Percentiles rank a stretch among this genome's conserved stretches.
These are phyloP conservation scores for Elongisporangium anandrum DNA, from an alignment of 352 stramenopile species.

Conservation along the genomic window DNA sequence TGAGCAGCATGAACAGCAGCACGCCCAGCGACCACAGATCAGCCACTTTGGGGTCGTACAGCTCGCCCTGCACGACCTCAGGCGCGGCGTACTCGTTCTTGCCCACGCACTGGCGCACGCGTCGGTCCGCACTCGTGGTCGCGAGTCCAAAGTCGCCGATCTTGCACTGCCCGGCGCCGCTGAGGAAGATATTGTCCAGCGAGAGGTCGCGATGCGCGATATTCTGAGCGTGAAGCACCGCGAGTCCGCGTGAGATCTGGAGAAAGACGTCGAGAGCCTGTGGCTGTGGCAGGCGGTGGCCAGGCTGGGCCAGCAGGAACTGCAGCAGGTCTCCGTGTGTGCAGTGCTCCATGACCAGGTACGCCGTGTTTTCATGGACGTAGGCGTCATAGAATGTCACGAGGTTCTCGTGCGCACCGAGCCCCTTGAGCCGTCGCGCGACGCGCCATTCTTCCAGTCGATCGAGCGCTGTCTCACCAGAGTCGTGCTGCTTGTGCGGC, in stretches of 20 bases:
- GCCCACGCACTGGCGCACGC: constrained; percentile 15
- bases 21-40: constrained; percentile 61
- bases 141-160: constrained; percentile 53
- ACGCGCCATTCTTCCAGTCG: background rate
- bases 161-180: constrained; percentile 34
- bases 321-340: constrained; percentile 39
- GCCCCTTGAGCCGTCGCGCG: background rate
- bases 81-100: constrained; percentile 17
- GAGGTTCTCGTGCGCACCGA: constrained; percentile 35
- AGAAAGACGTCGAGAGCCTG: constrained; percentile 33
- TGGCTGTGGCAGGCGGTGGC: constrained; percentile 22
- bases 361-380: constrained; percentile 35
- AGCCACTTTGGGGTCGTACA: constrained; percentile 24
- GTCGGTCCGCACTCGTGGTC: constrained; percentile 16
- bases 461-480: background rate
- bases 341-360: constrained; percentile 65
- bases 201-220: constrained; percentile 56
- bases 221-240: constrained; percentile 17
- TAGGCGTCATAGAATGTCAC: constrained; percentile 40
- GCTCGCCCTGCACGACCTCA: constrained; percentile 14
- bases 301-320: constrained; percentile 15
- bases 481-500: background rate
- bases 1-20: constrained; percentile 59
- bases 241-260: constrained; percentile 35
- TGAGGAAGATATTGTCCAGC: constrained; percentile 59